Base-by-base conservation (phyloP, 2,329 filamentous ascomycete genomes). In the Beauveria caledonica region DNA sequence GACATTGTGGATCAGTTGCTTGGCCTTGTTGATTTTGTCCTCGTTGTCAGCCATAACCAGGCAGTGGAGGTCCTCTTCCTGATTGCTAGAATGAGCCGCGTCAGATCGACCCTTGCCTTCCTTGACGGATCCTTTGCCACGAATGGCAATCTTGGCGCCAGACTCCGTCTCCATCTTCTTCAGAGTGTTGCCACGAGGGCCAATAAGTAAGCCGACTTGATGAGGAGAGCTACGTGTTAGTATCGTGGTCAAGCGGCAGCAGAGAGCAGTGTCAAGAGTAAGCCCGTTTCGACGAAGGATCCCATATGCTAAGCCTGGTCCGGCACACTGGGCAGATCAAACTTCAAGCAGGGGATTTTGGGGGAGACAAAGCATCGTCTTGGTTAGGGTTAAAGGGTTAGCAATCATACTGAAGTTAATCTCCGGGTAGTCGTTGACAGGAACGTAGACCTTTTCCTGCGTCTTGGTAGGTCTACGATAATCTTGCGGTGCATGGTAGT, bases 341-440 rank as follows among this genome's bases (percentile, higher is more conserved):
- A 74, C 75, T 76, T 76, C 73, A 77, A 71, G 70, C 63, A 69
- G 66, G 46, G 62, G 62, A 52, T 44, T 48, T 48, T 11, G 56
- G 57, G 57, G 52, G 45, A 59, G 61, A 58, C 48, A 55, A 45
- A 58, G 44, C 62, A 62, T 61, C 60, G 62, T 68, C 78, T 74
- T 79, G 77, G 79, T 89, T 87, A 89, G 86, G 80, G 86, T 89
- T 88, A 87, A 86, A 92, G 91, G 92, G 91, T 96, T 96, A 96
- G 92, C 88, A 92, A 94, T 93, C 93, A 93, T 97, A 99, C 94
- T 99, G 91, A 99, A 99, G 88, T 99, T 99, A 87, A 99, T 97
- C 78, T 99, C 94, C 83, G 94, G 94, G 77, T 99, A 99, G 78
- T 99, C 94, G 86, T 99, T 99, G 81, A 99, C 94, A 75, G 94